Evolutionary conservation across 2,329 filamentous ascomycete genomes (phyloP), one percentile per base, ranked within the genome.

Genomic region (Arthrinium phaeospermum): DNA sequence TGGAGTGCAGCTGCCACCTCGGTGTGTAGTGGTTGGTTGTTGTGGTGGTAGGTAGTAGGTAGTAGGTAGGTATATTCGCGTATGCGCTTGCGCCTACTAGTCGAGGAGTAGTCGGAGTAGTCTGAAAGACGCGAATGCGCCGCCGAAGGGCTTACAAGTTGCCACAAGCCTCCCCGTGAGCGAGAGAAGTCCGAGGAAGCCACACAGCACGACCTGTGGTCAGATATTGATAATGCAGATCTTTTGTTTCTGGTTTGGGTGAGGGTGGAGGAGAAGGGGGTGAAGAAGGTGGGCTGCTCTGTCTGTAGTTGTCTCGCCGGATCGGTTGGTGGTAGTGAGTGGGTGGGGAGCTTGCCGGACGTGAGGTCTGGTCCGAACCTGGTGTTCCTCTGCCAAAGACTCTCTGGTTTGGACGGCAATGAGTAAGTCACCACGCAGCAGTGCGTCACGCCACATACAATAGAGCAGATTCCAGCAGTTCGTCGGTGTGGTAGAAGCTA

Each of bases 171-270:
- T 30, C 10, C 53, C 8, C 7, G n/a, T 19, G 30, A 61, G 53
- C 53, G 53, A 37, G 30, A 61, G 30, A 37, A 61, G 30, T n/a
- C 53, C 34, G 57, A 64, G n/a, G 34, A 41, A 41, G 57, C 57
- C 30, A n/a, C 57, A 61, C 53, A 61, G 16, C 16, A 22, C 30
- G 14, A 30, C 8, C 19, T n/a, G 53, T 37, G 22, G 53, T 64
- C 57, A 41, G 57, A 64, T 64, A 41, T 64, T 64, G 57, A 41
- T 64, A 41, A 64, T 64, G 57, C 22, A n/a, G 22, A 64, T 41
- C 22, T 12, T 37, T n/a, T 64, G 57, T 64, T 41, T 64, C 57
- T 64, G 57, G 57, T 64, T 22, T 13, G 57, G 34, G 22, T 24
- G 57, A n/a, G 13, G 57, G 34, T 64, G 57, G 30, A 64, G 57